Evolutionary conservation across 805 yeast genomes (phyloP).

Genomic region (Myxozyma monticola): DNA sequence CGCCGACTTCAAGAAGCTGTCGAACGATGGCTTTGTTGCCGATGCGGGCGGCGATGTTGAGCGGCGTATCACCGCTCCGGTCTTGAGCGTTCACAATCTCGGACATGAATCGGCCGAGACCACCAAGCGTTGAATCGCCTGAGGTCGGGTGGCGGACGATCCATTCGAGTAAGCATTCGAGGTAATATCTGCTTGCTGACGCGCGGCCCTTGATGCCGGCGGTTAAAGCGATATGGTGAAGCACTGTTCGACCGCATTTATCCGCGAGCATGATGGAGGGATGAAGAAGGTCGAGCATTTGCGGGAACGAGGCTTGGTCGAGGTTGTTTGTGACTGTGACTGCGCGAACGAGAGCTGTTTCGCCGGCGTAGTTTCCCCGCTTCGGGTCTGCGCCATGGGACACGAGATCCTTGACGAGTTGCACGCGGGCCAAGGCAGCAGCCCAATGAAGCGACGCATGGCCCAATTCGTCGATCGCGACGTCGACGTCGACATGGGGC

Average conservation of each 20-base stretch:
- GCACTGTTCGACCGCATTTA: slow-evolving; percentile 69
- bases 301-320: slow-evolving; percentile 73
- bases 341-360: slow-evolving; percentile 81
- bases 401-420: slow-evolving; percentile 68
- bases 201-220: slow-evolving; percentile 75
- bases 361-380: slow-evolving; percentile 79
- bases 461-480: slow-evolving; percentile 89
- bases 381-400: slow-evolving; percentile 65
- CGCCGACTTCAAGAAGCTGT: slow-evolving; percentile 82
- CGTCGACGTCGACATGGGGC: slow-evolving; percentile 60
- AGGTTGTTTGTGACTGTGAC: slow-evolving; percentile 80
- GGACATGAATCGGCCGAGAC: slow-evolving; percentile 59
- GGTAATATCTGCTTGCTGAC: slow-evolving; percentile 69
- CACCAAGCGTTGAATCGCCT: slow-evolving; percentile 41
- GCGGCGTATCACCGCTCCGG: slow-evolving; percentile 89
- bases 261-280: slow-evolving; percentile 71
- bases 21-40: slow-evolving; percentile 80
- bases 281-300: slow-evolving; percentile 67
- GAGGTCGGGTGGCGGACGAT: slow-evolving; percentile 57
- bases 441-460: slow-evolving; percentile 97
- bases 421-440: slow-evolving; percentile 78
- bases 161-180: slow-evolving; percentile 75
- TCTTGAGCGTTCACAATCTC: slow-evolving; percentile 86
- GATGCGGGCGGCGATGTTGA: slow-evolving; percentile 87
- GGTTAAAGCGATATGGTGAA: slow-evolving; percentile 83